A percentile compares a stretch with the other conserved stretches of the same genome.
Evolutionary conservation across 345 rosid species (phyloP).

Genomic region (Pugionium cornutum): DNA sequence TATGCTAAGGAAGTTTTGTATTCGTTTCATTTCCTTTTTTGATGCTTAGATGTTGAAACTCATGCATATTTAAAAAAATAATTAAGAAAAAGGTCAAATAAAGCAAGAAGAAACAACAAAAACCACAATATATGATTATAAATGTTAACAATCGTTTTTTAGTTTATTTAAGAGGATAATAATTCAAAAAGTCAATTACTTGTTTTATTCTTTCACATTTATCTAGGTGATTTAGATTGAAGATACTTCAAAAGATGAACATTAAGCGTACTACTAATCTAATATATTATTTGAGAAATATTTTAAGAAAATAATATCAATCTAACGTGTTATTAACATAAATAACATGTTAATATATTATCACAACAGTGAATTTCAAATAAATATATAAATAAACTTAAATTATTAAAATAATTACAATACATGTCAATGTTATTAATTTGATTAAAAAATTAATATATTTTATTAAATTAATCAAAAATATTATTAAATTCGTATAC

Average conservation of each 20-base stretch:
- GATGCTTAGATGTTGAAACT: constrained; percentile 34
- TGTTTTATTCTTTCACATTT: neutral
- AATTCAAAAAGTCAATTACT: neutral
- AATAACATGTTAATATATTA: no score
- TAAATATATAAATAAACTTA: no score
- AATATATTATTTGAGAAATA: no score
- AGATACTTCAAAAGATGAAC: neutral
- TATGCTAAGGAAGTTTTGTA: constrained; percentile 3
- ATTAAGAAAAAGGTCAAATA: neutral
- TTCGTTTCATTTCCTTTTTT: constrained; percentile 12
- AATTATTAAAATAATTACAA: no score
- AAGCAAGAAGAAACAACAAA: constrained; percentile 19
- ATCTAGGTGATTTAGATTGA: neutral
- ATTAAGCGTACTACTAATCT: no score
- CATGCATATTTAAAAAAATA: constrained; percentile 35
- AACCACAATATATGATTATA: constrained; percentile 24
- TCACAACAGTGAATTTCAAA: no score
- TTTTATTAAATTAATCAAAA: no score
- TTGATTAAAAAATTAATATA: no score
- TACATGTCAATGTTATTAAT: no score
- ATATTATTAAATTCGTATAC: no score
- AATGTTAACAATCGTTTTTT: neutral
- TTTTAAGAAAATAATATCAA: no score
- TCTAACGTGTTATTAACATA: no score
- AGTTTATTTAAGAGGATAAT: neutral